Base-by-base conservation (phyloP, 192 early-diverging fungal species). In the Spizellomyces punctatus region DNA sequence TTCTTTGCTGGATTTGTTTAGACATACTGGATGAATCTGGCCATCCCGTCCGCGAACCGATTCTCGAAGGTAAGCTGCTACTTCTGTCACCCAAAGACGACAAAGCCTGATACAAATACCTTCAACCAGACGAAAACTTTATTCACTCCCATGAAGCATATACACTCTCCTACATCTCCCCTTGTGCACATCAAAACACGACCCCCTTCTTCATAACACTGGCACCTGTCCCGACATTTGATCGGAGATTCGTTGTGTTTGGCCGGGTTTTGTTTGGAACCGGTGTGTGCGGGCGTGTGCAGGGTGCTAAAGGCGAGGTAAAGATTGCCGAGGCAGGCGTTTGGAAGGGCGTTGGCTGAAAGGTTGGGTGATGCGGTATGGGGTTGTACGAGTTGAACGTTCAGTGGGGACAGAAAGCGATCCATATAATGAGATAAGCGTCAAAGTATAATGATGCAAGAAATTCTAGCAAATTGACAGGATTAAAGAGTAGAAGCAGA, bases 91-190 rank as follows among this genome's bases (percentile, higher is more conserved):
- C 8, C 59, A 36, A 16, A 21, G 50, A 12, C 21, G n/a, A 36
- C 66, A 36, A 46, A n/a, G 10, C 4, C 36, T 61, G 12, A 36
- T 46, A 8, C 16, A 41, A 17, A 41, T 36, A 3, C 19, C 19
- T 45, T 2, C 43, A 46, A 54, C 48, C 74, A 66, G 84, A 86
- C 55, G 84, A 86, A 69, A 86, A 86, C 71, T 86, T 83, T 62
- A 81, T 86, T 50, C 63, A 79, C 63, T 59, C 61, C 14, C 84
- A 86, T 69, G 54, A 41, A 8, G 69, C 76, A 5, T 79, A 79
- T 42, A 79, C 74, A 12, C 52, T 86, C 19, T 81, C 81, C 22
- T 67, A 81, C 57, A 76, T 82, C 47, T 58, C 58, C 46, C 44
- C 45, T 0, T 80, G 81, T 6, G 81, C 85, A 8, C 78, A 86